Evolutionary conservation across 164 flowering plant genomes (phyloP), one percentile per base, ranked within the genome.

Genomic region (Echeveria elegans): DNA sequence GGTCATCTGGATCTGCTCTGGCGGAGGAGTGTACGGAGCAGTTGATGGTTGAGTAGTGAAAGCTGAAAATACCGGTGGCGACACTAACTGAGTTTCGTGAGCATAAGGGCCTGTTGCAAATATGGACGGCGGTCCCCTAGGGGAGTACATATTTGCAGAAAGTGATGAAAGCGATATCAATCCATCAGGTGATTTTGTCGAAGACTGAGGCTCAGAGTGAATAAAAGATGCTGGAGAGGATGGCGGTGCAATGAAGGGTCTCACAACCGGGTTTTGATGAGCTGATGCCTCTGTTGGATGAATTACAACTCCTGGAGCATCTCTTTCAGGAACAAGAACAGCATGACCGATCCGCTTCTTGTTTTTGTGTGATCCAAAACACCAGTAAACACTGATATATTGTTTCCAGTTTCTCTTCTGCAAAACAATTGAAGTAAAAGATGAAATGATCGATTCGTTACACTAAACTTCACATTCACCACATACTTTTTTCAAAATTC

Each of bases 31-130:
- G 67, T 74, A 81, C 56, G 81, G 73, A 65, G 89, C 92, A 40
- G 89, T 87, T 0, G 88, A 83, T 68, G 92, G 89, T 71, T 87
- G 88, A 6, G 92, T 83, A 21, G 88, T 77, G 73, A 81, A 78
- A 59, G 89, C 72, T 32, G 92, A 87, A 68, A 85, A 85, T 2
- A 77, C 86, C 38, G 92, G 89, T 7, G 92, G 92, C 1, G 92
- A 82, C 16, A 87, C 89, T 64, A 82, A 48, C 66, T 85, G 92
- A 1, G 88, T 87, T 71, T 87, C 92, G 66, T 87, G 72, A 28
- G 89, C 85, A 73, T 85, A 87, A 30, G 92, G 92, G 28, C 92
- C 92, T 18, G 79, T 70, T 4, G 89, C 65, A 64, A 83, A 87
- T 11, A 84, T 79, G 24, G 83, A 73, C 28, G 84, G 72, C 15